phyloP scores from a whole-genome alignment of 345 rosid species.

The Draba incana region DNA sequence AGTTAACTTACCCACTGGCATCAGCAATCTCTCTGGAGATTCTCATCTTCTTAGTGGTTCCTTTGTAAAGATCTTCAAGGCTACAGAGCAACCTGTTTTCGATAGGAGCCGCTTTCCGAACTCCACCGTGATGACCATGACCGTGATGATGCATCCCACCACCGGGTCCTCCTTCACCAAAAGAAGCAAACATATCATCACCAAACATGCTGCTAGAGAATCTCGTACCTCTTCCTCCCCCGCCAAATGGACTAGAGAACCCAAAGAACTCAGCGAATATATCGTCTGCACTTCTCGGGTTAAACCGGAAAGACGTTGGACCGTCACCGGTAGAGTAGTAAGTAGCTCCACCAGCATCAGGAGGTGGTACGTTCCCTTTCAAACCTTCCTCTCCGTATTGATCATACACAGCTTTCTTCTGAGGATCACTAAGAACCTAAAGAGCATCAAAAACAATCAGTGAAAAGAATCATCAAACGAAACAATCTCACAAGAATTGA shows the following conservation, averaged over 20 bases:
- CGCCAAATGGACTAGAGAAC: constrained; percentile 60
- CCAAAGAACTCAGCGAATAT: constrained; percentile 79
- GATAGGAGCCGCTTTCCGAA: constrained; percentile 51
- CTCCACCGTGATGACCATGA: constrained; percentile 34
- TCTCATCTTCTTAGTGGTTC: constrained; percentile 64
- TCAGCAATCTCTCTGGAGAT: constrained; percentile 63
- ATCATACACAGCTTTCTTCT: constrained; percentile 76
- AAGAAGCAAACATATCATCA: constrained; percentile 50
- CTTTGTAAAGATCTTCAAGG: constrained; percentile 67
- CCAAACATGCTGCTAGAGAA: constrained; percentile 62
- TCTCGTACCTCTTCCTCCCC: constrained; percentile 43
- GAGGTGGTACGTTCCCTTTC: constrained; percentile 77
- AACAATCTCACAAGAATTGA: too few relatives aligned
- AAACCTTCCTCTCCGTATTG: constrained; percentile 86
- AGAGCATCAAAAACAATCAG: too few relatives aligned
- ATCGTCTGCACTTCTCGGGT: constrained; percentile 69
- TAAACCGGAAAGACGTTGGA: constrained; percentile 66
- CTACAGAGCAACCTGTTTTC: constrained; percentile 59
- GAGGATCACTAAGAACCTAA: constrained; percentile 81
- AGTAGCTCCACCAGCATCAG: constrained; percentile 72
- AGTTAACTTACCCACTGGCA: constrained; percentile 50
- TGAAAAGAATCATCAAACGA: too few relatives aligned
- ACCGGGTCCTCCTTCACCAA: constrained; percentile 60
- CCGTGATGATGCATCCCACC: constrained; percentile 47
- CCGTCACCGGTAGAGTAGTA: constrained; percentile 79